Evolutionary conservation across 345 rosid genomes (phyloP).

Genomic region (Eucalyptus curtisii): DNA sequence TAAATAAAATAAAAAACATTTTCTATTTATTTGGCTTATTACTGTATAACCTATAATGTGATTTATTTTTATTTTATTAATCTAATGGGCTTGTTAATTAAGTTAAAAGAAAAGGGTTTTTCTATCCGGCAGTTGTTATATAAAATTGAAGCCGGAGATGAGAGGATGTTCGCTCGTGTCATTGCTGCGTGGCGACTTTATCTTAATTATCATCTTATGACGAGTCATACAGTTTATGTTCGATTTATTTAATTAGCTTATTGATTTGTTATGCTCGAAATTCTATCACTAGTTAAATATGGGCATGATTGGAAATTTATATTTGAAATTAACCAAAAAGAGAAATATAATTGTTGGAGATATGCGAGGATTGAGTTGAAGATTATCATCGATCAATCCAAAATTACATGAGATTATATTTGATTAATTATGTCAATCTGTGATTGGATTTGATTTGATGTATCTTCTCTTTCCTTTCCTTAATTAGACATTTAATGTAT

Average conservation of each 20-base stretch:
- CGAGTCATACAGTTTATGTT: neutral
- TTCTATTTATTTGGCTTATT: neutral
- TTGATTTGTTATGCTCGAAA: neutral
- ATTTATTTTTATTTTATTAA: neutral
- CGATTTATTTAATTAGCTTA: neutral
- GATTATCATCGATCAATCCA: too few relatives aligned
- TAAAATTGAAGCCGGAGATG: too few relatives aligned
- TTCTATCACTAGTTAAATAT: neutral
- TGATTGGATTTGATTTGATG: too few relatives aligned
- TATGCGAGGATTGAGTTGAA: fast-evolving
- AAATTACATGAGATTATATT: too few relatives aligned
- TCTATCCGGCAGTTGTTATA: neutral
- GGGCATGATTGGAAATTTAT: neutral
- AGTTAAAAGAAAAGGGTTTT: neutral
- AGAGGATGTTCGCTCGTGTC: neutral
- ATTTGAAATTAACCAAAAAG: neutral
- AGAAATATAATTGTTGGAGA: neutral
- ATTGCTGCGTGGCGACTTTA: neutral
- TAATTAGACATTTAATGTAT: too few relatives aligned
- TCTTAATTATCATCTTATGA: neutral
- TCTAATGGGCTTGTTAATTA: neutral
- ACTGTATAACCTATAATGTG: neutral
- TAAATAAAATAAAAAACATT: neutral
- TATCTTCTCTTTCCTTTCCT: too few relatives aligned
- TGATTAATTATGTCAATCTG: too few relatives aligned